Evolutionary conservation across 371 early-diverging fungal species (phyloP).

Genomic region (Blakeslea trispora): DNA sequence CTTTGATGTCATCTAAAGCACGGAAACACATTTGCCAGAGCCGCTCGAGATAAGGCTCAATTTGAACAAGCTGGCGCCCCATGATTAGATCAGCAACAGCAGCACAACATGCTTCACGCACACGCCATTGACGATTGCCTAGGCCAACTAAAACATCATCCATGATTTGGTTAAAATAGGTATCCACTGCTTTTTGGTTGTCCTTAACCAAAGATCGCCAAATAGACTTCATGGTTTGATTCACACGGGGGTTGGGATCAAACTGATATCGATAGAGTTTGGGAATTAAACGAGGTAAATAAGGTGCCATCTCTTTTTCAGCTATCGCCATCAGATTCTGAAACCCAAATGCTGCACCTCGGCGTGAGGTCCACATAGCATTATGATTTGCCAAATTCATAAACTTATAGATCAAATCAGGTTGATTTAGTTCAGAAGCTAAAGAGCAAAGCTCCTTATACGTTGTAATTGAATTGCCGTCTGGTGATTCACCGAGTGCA

Average conservation of each 20-base stretch:
- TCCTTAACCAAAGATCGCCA: slow-evolving; percentile 86
- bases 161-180: slow-evolving; percentile 80
- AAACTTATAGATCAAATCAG: slow-evolving; percentile 93
- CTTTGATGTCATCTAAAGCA: slow-evolving; percentile 92
- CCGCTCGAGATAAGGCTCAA: slow-evolving; percentile 74
- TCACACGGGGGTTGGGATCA: slow-evolving; percentile 86
- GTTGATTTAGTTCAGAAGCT: slow-evolving; percentile 91
- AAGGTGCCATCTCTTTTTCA: slow-evolving; percentile 76
- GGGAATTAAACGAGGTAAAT: slow-evolving; percentile 78
- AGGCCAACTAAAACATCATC: slow-evolving; percentile 75
- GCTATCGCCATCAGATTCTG: slow-evolving; percentile 78
- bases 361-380: slow-evolving; percentile 88
- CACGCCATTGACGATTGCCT: slow-evolving; percentile 86
- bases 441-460: slow-evolving; percentile 86
- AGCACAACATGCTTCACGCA: slow-evolving; percentile 78
- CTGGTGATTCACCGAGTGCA: slow-evolving; percentile 77
- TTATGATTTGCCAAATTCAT: slow-evolving; percentile 92
- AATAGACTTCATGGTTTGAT: slow-evolving; percentile 86
- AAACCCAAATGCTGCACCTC: slow-evolving; percentile 90
- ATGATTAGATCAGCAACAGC: slow-evolving; percentile 81
- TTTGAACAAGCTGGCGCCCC: slow-evolving; percentile 66
- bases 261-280: slow-evolving; percentile 84
- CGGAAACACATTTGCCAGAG: slow-evolving; percentile 91
- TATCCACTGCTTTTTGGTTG: slow-evolving; percentile 73
- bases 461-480: slow-evolving; percentile 78